A percentile compares a stretch with the other conserved stretches of the same genome.
Evolutionary conservation across 768 basidiomycete genomes (phyloP).

Genomic region (Agrocybe pediades): DNA sequence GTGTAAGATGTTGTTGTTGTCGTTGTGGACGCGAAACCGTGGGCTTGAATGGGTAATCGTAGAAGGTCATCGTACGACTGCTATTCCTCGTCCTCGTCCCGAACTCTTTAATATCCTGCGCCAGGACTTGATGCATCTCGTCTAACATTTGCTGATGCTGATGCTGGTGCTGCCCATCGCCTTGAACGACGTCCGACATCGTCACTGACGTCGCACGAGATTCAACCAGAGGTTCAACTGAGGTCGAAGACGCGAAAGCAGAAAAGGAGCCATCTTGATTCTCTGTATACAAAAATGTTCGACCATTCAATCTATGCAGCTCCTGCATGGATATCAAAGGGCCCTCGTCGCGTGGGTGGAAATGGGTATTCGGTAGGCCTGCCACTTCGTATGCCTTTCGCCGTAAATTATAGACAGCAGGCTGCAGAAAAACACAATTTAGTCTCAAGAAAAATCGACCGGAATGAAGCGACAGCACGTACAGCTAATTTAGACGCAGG

Average conservation of each 20-base stretch:
- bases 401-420: conserved; percentile 39
- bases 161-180: conserved; percentile 5
- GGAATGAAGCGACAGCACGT: conserved; percentile 13
- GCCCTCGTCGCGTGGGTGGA: conserved; percentile 14
- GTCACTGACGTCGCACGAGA: conserved; percentile 24
- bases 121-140: conserved; percentile 51
- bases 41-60: background rate
- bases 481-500: conserved; percentile 50
- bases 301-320: conserved; percentile 57
- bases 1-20: background rate
- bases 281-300: conserved; percentile 35
- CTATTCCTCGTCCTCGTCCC: background rate
- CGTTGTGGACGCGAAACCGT: background rate
- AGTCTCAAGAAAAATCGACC: background rate
- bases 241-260: conserved; percentile 4
- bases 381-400: conserved; percentile 45
- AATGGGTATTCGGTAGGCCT: conserved; percentile 24
- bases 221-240: conserved; percentile 5
- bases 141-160: background rate
- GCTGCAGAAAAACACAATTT: background rate
- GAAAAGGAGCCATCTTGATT: conserved; percentile 3
- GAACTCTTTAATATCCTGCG: conserved; percentile 52
- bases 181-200: conserved; percentile 22
- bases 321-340: conserved; percentile 35
- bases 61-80: background rate